Conservation (phyloP, 257 asterid genomes). For the Petunia axillaris region DNA sequence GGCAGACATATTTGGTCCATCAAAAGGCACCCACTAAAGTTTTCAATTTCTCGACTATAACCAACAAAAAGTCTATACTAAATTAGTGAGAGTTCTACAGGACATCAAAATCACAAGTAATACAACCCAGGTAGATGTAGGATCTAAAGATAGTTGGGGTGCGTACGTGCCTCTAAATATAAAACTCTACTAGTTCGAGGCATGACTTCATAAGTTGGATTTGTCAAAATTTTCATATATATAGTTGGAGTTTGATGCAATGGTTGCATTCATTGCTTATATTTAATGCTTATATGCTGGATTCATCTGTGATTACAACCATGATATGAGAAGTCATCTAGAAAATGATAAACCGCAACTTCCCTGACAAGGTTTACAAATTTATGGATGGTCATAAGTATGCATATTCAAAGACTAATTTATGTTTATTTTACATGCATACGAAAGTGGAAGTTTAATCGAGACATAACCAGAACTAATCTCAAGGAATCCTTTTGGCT, state of each 20-base stretch:
- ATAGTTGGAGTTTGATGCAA: not conserved
- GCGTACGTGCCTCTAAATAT: not conserved
- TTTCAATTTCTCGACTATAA: conserved; percentile 12
- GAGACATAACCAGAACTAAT: not conserved
- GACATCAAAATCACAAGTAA: not conserved
- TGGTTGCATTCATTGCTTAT: not conserved
- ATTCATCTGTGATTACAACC: not conserved
- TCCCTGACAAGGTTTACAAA: conserved; percentile 12
- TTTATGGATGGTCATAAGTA: not conserved
- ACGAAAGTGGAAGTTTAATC: not conserved
- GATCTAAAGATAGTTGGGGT: not conserved
- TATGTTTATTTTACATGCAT: not conserved
- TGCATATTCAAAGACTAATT: not conserved
- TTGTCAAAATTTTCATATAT: not conserved
- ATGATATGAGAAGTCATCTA: not conserved
- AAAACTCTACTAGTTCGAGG: conserved; percentile 3
- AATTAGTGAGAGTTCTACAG: not conserved
- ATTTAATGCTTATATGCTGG: not conserved
- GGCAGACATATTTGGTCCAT: conserved; percentile 24
- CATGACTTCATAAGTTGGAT: not conserved
- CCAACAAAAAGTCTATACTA: not conserved
- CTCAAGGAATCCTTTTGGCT: too few relatives aligned
- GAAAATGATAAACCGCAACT: not conserved
- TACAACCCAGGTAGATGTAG: not conserved
- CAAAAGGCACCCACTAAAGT: conserved; percentile 16